Evolutionary conservation across 148 eudicot species (phyloP), one percentile per base, ranked within the genome.

Genomic region (Pouteria glomerata): DNA sequence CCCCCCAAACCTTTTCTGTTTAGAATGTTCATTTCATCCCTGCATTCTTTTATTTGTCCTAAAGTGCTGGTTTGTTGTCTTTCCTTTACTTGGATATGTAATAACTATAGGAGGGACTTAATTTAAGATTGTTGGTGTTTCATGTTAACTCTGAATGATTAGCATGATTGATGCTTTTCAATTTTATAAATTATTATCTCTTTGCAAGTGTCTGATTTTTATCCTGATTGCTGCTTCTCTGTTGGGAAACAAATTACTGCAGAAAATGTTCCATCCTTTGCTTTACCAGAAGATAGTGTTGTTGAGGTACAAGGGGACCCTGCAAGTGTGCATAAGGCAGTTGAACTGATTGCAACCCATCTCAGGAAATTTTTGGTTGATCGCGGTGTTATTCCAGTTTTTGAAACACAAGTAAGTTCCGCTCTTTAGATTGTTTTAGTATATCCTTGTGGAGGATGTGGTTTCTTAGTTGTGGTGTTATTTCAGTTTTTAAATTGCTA

Each of bases 301-400:
- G 88, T 85, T 64, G 88, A 85, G 70, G 75, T 85, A 34, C 82
- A 72, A 56, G 88, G 88, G 57, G 85, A 82, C 64, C 71, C 88
- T 37, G 41, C 66, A 13, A 77, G 80, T 63, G 74, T 73, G 50
- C 85, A 82, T 75, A 85, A 79, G 64, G 88, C 85, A n/a, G 51
- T 85, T 77, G 88, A 85, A 77, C 27, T 85, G 63, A 82, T 85
- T 82, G 88, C 88, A 42, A 52, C 76, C 39, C 85, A 85, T 47
- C 66, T 85, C 65, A 80, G 88, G 70, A 85, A 77, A 71, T 85
- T 85, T 78, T 65, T 85, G 66, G 88, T 85, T 57, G 88, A 85
- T 52, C 85, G 83, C 39, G 73, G 88, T 77, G 71, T 85, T 33
- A 65, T 85, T 69, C 48, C 77, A 14, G 63, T 85, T 56, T 79